Base-by-base conservation (phyloP, 1,139 yeast genomes). In the Blastobotrys ciferrii region DNA sequence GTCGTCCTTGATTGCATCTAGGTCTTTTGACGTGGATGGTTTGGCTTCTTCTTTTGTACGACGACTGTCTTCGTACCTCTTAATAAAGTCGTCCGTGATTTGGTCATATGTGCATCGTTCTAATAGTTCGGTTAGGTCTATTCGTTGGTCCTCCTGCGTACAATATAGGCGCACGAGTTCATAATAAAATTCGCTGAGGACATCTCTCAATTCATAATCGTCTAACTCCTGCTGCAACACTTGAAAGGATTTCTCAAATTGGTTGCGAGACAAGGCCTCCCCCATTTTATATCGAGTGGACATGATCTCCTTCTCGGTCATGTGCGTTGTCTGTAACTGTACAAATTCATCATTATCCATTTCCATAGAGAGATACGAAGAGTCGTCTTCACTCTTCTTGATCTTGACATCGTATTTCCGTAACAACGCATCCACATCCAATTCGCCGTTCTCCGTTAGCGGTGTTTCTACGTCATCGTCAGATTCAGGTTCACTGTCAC, bases 171-270 rank as follows among this genome's bases (percentile, higher is more conserved):
- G 31, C 7, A 50, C 49, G 25, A 51, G 39, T 13, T 46, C 50
- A 41, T 52, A 55, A 31, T 54, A 55, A 23, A 55, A 43, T 19
- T 53, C 50, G 13, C 52, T 33, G 15, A 55, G 46, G 6, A 53
- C 18, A 30, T 41, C 39, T 13, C 56, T 43, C 20, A 51, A 43
- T 33, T 55, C 58, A 5, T 46, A 52, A 1, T 51, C 50, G 13
- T 52, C 46, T 31, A 55, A 20, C 20, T 48, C 48, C 23, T 47
- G 45, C 25, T 52, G 47, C 32, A 52, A 36, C 5, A 36, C 17
- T 13, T 38, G 46, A 37, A 49, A 49, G 2, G 49, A 48, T 19
- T 43, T 42, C 19, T 49, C 52, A 32, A 46, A 49, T 15, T 46
- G 52, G 14, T 36, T 13, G 17, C 43, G 47, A 28, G 49, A 37